phyloP scores from a whole-genome alignment of 2,329 filamentous ascomycete species.

The Aaosphaeria pasadenensis region DNA sequence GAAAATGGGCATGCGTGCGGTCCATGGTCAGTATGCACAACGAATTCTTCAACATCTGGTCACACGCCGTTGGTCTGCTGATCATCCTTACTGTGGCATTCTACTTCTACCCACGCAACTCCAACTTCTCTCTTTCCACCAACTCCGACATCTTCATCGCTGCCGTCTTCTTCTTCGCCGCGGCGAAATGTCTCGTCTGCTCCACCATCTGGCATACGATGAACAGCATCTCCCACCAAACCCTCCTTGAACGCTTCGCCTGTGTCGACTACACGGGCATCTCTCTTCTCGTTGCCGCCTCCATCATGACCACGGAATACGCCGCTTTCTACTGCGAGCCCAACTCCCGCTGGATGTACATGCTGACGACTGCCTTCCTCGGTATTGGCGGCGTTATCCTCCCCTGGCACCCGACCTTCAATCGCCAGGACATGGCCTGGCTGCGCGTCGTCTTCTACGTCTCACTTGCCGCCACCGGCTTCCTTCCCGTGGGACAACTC shows the following conservation, averaged over 20 bases:
- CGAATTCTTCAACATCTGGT: conserved; percentile 97
- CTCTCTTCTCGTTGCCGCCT: conserved; percentile 88
- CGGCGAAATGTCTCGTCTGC: conserved; percentile 91
- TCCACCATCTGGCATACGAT: conserved; percentile 98
- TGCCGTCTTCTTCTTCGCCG: conserved; percentile 92
- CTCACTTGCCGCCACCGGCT: conserved; percentile 80
- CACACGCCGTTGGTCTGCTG: conserved; percentile 84
- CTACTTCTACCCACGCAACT: conserved; percentile 88
- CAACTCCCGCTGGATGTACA: conserved; percentile 79
- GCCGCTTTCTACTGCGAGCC: conserved; percentile 99
- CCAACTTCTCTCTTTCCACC: conserved; percentile 82
- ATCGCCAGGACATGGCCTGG: conserved; percentile 89
- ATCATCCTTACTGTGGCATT: conserved; percentile 86
- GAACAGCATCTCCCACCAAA: conserved; percentile 90
- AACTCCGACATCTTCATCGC: conserved; percentile 89
- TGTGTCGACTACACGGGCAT: conserved; percentile 99
- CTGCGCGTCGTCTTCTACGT: conserved; percentile 88
- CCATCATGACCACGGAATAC: conserved; percentile 97
- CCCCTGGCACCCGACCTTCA: conserved; percentile 95
- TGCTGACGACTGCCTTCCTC: conserved; percentile 73
- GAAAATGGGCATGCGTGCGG: conserved; percentile 81
- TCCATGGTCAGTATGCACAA: conserved; percentile 86
- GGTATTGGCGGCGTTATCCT: conserved; percentile 86
- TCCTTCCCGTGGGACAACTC: conserved; percentile 84
- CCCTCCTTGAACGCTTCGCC: conserved; percentile 88